Conservation (phyloP, 257 asterid species). For the Salvia hispanica region DNA sequence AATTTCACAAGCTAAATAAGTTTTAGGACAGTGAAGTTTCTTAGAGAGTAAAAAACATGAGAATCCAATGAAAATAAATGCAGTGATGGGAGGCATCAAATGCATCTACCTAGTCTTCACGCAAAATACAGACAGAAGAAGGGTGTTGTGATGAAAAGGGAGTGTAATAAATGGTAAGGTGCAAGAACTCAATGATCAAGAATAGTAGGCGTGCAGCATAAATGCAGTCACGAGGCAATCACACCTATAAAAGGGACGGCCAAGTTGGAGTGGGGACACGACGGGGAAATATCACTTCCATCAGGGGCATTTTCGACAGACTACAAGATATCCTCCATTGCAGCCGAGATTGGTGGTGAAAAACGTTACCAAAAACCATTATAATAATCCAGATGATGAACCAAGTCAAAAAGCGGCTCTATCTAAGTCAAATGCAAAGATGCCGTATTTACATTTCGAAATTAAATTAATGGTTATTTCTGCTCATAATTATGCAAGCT, state of each 20-base stretch:
- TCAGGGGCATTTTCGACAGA: too few relatives aligned
- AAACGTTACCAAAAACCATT: neutral
- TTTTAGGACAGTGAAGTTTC: neutral
- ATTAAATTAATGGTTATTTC: conserved; percentile 3
- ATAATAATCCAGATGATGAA: conserved; percentile 21
- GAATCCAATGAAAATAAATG: conserved; percentile 66
- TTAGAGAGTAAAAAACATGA: conserved; percentile 22
- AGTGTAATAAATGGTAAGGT: neutral
- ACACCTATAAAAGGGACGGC: conserved; percentile 18
- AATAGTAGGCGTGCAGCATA: conserved; percentile 35
- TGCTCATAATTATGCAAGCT: conserved; percentile 10
- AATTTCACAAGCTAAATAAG: conserved; percentile 41
- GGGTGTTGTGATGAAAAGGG: conserved; percentile 17
- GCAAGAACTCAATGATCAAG: conserved; percentile 23
- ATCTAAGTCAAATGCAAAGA: conserved; percentile 4
- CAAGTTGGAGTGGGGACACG: neutral
- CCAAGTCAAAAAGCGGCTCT: conserved; percentile 15
- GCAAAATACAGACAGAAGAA: neutral
- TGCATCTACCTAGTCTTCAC: conserved; percentile 35
- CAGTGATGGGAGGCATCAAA: conserved; percentile 36
- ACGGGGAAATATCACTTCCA: conserved; percentile 12
- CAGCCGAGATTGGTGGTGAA: conserved; percentile 52
- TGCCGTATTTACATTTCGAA: conserved; percentile 20
- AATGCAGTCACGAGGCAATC: conserved; percentile 45
- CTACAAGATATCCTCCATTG: conserved; percentile 34